Evolutionary conservation across 345 rosid genomes (phyloP).

Genomic region (Kernera saxatilis): DNA sequence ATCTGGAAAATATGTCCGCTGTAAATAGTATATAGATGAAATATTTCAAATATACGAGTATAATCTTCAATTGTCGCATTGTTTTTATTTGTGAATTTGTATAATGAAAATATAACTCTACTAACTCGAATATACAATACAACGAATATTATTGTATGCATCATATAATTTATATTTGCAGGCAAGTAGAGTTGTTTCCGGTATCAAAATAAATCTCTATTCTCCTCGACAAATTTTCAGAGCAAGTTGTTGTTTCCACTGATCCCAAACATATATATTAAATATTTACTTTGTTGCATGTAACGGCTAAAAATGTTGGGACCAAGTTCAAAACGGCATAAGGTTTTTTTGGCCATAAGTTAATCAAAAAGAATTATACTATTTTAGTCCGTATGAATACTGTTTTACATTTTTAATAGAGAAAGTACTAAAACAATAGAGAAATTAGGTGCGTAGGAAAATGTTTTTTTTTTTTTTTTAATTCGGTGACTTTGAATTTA

Average conservation of each 20-base stretch:
- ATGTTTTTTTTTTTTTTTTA: background rate
- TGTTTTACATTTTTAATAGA: background rate
- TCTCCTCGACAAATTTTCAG: background rate
- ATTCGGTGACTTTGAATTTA: slow-evolving; percentile 19
- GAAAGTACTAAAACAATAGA: background rate
- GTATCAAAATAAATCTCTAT: background rate
- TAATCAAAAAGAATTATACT: background rate
- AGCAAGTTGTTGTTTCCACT: slow-evolving; percentile 6
- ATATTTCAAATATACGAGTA: background rate
- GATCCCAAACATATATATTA: background rate
- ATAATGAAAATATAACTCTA: background rate
- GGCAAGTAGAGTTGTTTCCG: background rate
- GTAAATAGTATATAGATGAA: background rate
- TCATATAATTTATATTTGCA: background rate
- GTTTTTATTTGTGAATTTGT: background rate
- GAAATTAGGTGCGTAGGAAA: background rate
- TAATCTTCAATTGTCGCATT: background rate
- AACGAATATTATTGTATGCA: background rate
- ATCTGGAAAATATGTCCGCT: background rate
- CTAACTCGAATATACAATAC: background rate
- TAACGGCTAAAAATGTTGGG: slow-evolving; percentile 20
- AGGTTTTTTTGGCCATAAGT: background rate
- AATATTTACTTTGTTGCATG: background rate
- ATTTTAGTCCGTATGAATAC: background rate
- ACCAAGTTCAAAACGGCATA: slow-evolving; percentile 3